Base-by-base conservation (phyloP, 2,329 filamentous ascomycete genomes). In the Aspergillus niger region DNA sequence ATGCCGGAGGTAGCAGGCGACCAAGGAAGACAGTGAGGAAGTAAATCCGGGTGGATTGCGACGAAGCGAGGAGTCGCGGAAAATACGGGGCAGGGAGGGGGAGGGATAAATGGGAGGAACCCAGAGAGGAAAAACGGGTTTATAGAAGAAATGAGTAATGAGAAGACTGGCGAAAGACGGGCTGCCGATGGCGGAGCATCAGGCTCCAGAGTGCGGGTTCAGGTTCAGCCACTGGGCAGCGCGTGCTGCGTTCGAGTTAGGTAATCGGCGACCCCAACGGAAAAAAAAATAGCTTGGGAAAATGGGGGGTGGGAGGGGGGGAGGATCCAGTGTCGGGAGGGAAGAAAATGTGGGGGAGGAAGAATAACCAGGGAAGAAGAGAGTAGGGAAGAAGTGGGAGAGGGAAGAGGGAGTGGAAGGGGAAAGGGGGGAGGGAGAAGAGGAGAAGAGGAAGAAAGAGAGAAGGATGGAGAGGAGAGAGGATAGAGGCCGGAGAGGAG, bases 111-210 rank as follows among this genome's bases (percentile, higher is more conserved):
- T 32, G 38, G 28, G 26, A 26, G n/a, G n/a, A 32, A 36, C 32
- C 32, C 32, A 36, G 52, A 51, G 22, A 24, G 61, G 22, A 49
- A 50, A 54, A 55, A 50, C 32, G 53, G 53, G 39, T 44, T 55
- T 22, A 66, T 61, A 47, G 39, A 55, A 54, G 53, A 48, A 60
- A 67, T 63, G 65, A 65, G 62, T 65, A 63, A 65, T 62, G 56
- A 26, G 59, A 62, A 60, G 54, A 56, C 48, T 63, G 63, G 56
- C 53, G 54, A 56, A 58, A 55, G 62, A 63, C 50, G 64, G 59
- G 65, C 51, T 59, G 63, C 64, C 65, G 66, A 68, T 65, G 66
- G 66, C 66, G 66, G 66, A 67, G 61, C 58, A 53, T 64, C 54
- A 62, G 63, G 66, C 63, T 62, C 61, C 61, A 66, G 60, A 60